A percentile compares a stretch with the other conserved stretches of the same genome.
These are phyloP conservation scores for Rutstroemia sp. DNA, from an alignment of 2,329 filamentous ascomycete genomes.

Conservation along the genomic window DNA sequence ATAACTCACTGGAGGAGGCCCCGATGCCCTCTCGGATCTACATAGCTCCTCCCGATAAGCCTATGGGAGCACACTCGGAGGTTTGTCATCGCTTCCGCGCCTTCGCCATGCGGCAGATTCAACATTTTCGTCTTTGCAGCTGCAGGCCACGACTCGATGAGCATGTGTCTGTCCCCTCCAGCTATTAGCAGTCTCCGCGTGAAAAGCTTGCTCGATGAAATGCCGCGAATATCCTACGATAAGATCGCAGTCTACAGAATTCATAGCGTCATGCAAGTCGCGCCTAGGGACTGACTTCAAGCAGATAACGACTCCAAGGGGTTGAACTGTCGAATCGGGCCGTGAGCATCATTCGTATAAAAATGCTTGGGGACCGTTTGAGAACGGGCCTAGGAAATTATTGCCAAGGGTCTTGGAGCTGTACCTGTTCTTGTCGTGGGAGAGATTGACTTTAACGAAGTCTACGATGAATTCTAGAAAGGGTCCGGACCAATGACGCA, in stretches of 20 bases:
- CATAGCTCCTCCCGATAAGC: too few relatives aligned
- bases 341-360: conserved; percentile 20
- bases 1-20: too few relatives aligned
- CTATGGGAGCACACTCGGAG: too few relatives aligned
- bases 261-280: not conserved
- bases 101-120: too few relatives aligned
- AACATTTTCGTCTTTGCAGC: too few relatives aligned
- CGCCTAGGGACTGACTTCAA: conserved; percentile 31
- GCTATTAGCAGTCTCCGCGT: not conserved
- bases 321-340: conserved; percentile 34
- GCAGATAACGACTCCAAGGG: conserved; percentile 39
- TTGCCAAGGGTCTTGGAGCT: conserved; percentile 39
- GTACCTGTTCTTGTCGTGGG: conserved; percentile 34
- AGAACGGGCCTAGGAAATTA: not conserved
- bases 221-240: not conserved
- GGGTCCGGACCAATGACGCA: not conserved
- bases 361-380: not conserved
- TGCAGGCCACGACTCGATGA: not conserved
- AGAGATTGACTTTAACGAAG: conserved; percentile 4
- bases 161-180: not conserved
- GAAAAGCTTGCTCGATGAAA: not conserved
- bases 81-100: too few relatives aligned
- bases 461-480: not conserved
- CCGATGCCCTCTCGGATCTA: too few relatives aligned
- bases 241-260: not conserved